Percentiles rank a stretch among this genome's conserved stretches.
Evolutionary conservation across 208 protist genomes (phyloP).

Genomic region (Crithidia acanthocephali): DNA sequence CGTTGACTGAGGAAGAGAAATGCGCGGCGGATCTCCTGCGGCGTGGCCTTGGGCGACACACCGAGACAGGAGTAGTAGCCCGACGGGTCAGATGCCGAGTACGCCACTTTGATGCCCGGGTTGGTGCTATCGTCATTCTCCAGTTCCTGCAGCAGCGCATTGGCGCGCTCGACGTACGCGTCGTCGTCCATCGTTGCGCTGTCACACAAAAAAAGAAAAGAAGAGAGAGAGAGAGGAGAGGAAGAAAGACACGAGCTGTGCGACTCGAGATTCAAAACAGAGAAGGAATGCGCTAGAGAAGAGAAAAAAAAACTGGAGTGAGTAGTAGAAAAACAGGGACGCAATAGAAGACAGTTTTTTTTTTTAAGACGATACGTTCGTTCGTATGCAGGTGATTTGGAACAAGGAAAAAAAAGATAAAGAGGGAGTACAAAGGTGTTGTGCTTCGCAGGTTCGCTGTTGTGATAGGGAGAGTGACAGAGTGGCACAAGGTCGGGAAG

Average conservation of each 20-base stretch:
- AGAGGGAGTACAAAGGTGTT: neutral
- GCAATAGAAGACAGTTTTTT: neutral
- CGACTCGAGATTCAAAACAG: too few species aligned
- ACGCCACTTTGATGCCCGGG: neutral
- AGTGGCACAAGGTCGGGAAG: too few species aligned
- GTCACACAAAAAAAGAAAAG: neutral
- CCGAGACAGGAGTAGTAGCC: constrained; percentile 85
- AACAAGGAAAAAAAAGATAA: neutral
- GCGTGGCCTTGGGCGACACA: constrained; percentile 49
- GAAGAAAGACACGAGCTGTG: neutral
- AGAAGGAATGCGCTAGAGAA: neutral
- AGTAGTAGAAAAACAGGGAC: neutral
- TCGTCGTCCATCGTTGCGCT: constrained; percentile 26
- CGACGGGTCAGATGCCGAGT: constrained; percentile 42
- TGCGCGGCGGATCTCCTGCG: constrained; percentile 69
- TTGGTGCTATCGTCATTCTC: constrained; percentile 23
- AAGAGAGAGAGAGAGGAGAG: neutral
- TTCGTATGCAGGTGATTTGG: too few species aligned
- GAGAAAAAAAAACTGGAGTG: neutral
- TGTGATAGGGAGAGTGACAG: too few species aligned
- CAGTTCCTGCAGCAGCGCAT: constrained; percentile 25
- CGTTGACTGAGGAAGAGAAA: constrained; percentile 81
- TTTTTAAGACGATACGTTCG: too few species aligned
- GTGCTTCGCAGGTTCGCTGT: too few species aligned
- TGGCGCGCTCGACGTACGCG: constrained; percentile 22